A percentile compares a stretch with the other conserved stretches of the same genome.
Evolutionary conservation across 164 flowering plant species (phyloP).

Genomic region (Chloranthus sessilifolius): DNA sequence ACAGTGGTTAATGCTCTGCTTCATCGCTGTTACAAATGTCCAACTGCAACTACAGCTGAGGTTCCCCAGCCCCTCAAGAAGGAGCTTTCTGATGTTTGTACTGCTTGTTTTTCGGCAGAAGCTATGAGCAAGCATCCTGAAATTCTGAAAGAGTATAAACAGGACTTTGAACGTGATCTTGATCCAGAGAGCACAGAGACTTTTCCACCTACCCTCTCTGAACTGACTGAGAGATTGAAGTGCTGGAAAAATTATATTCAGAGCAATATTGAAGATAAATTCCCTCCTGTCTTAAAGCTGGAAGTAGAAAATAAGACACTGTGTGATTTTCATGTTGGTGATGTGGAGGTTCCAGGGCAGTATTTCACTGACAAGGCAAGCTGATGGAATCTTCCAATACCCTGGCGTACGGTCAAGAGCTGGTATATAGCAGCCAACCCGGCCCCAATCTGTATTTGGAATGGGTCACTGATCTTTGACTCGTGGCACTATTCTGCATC

Average conservation of each 20-base stretch:
- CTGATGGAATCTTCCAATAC: no score
- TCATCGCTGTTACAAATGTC: slow-evolving; percentile 95
- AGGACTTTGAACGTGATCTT: slow-evolving; percentile 95
- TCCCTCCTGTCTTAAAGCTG: slow-evolving; percentile 93
- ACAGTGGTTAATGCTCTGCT: slow-evolving; percentile 97
- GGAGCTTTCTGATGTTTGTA: slow-evolving; percentile 98
- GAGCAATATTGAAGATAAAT: slow-evolving; percentile 94
- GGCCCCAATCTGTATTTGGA: no score
- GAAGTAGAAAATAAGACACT: slow-evolving; percentile 97
- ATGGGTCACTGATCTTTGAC: no score
- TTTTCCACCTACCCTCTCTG: slow-evolving; percentile 88
- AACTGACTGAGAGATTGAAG: slow-evolving; percentile 86
- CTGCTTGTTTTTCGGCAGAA: slow-evolving; percentile 98
- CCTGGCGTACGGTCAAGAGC: no score
- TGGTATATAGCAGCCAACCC: no score
- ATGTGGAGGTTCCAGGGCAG: slow-evolving; percentile 99
- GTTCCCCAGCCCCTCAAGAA: slow-evolving; percentile 97
- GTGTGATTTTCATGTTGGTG: slow-evolving; percentile 96
- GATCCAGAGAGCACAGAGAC: slow-evolving; percentile 90
- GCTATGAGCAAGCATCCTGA: slow-evolving; percentile 98
- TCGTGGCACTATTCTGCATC: no score
- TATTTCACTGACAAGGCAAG: slow-evolving; percentile 89
- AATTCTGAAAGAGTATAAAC: slow-evolving; percentile 96
- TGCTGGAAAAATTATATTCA: slow-evolving; percentile 98
- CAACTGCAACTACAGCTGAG: slow-evolving; percentile 97